Evolutionary conservation across 176 grass and related monocot species (phyloP).

Genomic region (Poa annua): DNA sequence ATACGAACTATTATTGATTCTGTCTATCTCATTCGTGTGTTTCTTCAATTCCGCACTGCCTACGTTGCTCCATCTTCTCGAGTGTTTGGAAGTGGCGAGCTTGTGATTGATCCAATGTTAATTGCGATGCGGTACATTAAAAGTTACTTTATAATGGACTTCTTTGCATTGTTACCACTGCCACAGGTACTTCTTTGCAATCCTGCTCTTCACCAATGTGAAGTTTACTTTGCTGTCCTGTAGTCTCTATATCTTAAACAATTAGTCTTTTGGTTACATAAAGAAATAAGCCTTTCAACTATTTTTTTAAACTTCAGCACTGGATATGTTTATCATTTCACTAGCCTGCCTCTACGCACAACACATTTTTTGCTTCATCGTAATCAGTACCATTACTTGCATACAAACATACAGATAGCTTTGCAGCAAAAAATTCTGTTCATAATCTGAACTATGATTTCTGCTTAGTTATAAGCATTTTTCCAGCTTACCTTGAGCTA

Average conservation of each 20-base stretch:
- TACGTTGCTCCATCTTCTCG: slow-evolving; percentile 79
- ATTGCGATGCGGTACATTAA: slow-evolving; percentile 77
- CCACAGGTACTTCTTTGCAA: slow-evolving; percentile 64
- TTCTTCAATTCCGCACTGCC: slow-evolving; percentile 84
- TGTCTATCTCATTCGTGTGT: slow-evolving; percentile 68
- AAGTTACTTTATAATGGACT: slow-evolving; percentile 72
- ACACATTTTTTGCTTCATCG: neutral
- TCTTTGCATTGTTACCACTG: slow-evolving; percentile 81
- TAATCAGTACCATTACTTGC: neutral
- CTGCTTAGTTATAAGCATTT: slow-evolving; percentile 1
- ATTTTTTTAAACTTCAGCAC: neutral
- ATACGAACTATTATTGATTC: slow-evolving; percentile 76
- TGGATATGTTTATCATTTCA: neutral
- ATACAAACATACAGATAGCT: slow-evolving; percentile 30
- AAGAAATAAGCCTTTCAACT: neutral
- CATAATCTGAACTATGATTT: neutral
- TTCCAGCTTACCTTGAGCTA: neutral
- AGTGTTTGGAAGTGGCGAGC: slow-evolving; percentile 81
- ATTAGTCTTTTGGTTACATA: neutral
- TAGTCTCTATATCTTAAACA: slow-evolving; percentile 11
- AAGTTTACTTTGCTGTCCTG: neutral
- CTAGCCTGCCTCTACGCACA: neutral
- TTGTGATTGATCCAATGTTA: slow-evolving; percentile 74
- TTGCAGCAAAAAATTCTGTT: neutral
- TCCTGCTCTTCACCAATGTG: neutral